Base-by-base conservation (phyloP, 352 stramenopile species). In the Bremia lactucae region DNA sequence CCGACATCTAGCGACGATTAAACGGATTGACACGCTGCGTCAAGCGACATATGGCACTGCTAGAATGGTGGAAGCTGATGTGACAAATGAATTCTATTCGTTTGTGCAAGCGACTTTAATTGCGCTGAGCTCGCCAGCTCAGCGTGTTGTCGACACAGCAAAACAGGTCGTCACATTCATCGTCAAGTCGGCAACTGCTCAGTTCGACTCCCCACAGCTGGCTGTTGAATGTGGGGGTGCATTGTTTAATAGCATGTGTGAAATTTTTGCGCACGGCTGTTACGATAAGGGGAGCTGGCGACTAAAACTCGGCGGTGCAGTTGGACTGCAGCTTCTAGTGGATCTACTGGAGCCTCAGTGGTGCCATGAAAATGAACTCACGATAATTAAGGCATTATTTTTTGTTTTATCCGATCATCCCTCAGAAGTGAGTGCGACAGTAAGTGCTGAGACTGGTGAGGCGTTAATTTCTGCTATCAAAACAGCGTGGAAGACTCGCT, bases 371-470 rank as follows among this genome's bases (percentile, higher is more conserved):
- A 93, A 94, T 43, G 74, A 94, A 41, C 57, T 93, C 3, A 78
- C 62, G 18, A 88, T 95, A 36, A 56, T 86, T 13, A 88, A 89
- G 26, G 72, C 76, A 3, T 48, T 95, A 24, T 87, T 95, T 37
- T 95, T 93, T 42, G 80, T 95, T 19, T 52, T 95, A 11, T 85
- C 76, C 6, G 79, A 93, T 36, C 83, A 95, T 42, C 78, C 81
- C 3, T 59, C 73, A 3, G 83, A 95, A 66, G 75, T 94, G 20
- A 88, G 71, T 36, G 64, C 74, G 3, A 86, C 59, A n/a, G 69
- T 94, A 21, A 86, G 72, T 46, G 46, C 55, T 8, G 77, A 88
- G 25, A 83, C 79, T 9, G 76, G 78, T 7, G 60, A 87, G 5
- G 50, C 75, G 0, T 49, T 92, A 18, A 33, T 89, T 3, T 52